phyloP scores from a whole-genome alignment of 768 basidiomycete species.

The Candolleomyces efflorescens region DNA sequence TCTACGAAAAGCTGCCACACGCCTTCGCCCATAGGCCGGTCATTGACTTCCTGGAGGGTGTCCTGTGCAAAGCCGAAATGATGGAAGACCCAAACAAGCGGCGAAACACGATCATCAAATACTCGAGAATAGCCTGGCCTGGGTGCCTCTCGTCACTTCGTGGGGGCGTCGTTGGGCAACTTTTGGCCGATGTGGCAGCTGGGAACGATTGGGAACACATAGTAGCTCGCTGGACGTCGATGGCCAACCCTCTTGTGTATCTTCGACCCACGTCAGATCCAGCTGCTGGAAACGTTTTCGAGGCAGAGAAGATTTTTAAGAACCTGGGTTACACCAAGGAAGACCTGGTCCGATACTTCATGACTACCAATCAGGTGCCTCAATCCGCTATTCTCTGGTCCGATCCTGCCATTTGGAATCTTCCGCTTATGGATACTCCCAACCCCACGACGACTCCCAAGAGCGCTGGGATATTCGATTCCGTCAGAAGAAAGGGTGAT shows the following conservation, averaged over 20 bases:
- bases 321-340: slow-evolving; percentile 1
- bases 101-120: background rate
- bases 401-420: background rate
- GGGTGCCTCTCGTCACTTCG: slow-evolving; percentile 5
- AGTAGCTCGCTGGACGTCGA: background rate
- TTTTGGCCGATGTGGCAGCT: background rate
- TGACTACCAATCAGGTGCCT: background rate
- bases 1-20: slow-evolving; percentile 6
- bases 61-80: background rate
- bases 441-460: background rate
- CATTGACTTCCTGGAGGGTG: background rate
- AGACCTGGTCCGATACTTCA: background rate
- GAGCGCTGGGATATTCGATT: background rate
- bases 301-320: slow-evolving; percentile 2
- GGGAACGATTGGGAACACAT: background rate
- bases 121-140: background rate
- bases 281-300: background rate
- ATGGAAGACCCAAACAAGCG: background rate
- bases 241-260: slow-evolving; percentile 1
- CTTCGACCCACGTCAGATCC: background rate
- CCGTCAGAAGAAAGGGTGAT: too few species aligned
- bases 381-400: slow-evolving; percentile 1
- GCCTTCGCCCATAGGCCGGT: background rate
- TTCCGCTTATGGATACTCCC: too few species aligned
- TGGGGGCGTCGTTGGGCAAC: background rate